Evolutionary conservation across 805 yeast genomes (phyloP), one percentile per base, ranked within the genome.

Genomic region (Isabelozyma rhagii): DNA sequence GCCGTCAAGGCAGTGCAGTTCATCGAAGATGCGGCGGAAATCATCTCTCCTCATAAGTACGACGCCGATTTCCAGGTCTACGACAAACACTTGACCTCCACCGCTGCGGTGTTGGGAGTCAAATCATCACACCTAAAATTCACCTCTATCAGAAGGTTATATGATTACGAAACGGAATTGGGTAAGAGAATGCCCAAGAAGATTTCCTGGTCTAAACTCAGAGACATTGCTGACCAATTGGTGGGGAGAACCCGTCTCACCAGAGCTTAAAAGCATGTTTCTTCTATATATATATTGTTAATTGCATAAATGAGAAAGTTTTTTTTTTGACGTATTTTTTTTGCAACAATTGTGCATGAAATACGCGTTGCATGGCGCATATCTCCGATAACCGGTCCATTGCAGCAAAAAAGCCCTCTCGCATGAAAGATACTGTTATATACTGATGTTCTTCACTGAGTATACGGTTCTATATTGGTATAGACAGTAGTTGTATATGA

Each of bases 1-100:
- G 97, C 97, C 3, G 87, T 93, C 57, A 87, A 84, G 69, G 90
- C 97, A 50, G 85, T 92, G 50, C 87, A 90, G 66, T 94, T 89
- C 67, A 82, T 93, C 55, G 98, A 94, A 68, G 78, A 83, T 25
- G 53, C 55, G 27, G 42, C 44, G 38, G 68, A 62, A 36, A 51
- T 44, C 21, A 60, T 72, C 39, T 43, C 48, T 6, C 50, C 51
- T 15, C 51, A 52, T 45, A 64, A 68, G 49, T 62, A 68, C 47
- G 52, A 56, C 18, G 50, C 63, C 15, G 71, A 69, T 44, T 74
- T 68, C 63, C 65, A 68, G 3, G 51, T 45, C 41, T 75, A 72
- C 39, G 62, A 67, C 51, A 57, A 53, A 45, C 66, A 67, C 17
- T 63, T 74, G 47, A 39, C 61, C 4, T 67, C 55, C 3, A 85